Conservation (phyloP, 2,329 filamentous ascomycete genomes). For the Cladophialophora immunda region DNA sequence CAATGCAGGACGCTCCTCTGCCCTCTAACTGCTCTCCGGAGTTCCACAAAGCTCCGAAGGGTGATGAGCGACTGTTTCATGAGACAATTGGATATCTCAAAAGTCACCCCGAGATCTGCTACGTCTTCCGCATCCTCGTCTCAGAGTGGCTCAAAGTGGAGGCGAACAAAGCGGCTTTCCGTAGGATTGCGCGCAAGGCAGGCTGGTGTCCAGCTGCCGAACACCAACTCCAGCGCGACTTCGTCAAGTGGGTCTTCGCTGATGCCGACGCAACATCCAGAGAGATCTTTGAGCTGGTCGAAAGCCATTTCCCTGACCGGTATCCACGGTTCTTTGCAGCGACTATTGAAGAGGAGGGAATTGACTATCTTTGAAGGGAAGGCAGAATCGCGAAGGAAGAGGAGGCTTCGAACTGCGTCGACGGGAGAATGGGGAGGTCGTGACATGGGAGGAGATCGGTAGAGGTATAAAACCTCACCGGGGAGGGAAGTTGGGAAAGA, state of each 20-base stretch:
- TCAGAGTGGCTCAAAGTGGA: constrained; percentile 10
- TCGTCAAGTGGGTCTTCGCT: constrained; percentile 1
- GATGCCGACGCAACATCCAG: neutral
- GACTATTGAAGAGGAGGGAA: constrained; percentile 1
- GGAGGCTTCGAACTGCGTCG: neutral
- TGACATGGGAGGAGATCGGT: neutral
- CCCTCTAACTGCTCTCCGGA: constrained; percentile 1
- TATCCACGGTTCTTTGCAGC: constrained; percentile 11
- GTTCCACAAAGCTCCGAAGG: constrained; percentile 4
- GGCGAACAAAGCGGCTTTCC: neutral
- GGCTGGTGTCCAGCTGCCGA: constrained; percentile 9
- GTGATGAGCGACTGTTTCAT: neutral
- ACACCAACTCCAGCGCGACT: neutral
- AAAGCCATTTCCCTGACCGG: neutral
- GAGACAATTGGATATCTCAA: constrained; percentile 6
- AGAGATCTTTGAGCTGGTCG: neutral
- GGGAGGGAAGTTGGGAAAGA: too few relatives aligned
- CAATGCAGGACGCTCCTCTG: neutral
- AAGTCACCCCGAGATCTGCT: constrained; percentile 3
- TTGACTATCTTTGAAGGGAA: neutral
- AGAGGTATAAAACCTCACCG: too few relatives aligned
- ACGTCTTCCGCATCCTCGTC: constrained; percentile 7
- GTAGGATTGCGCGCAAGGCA: constrained; percentile 6
- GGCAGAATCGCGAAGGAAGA: neutral
- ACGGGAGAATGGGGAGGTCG: neutral